Base-by-base conservation (phyloP, 2,329 filamentous ascomycete genomes). In the Fusarium solani-melongenae region DNA sequence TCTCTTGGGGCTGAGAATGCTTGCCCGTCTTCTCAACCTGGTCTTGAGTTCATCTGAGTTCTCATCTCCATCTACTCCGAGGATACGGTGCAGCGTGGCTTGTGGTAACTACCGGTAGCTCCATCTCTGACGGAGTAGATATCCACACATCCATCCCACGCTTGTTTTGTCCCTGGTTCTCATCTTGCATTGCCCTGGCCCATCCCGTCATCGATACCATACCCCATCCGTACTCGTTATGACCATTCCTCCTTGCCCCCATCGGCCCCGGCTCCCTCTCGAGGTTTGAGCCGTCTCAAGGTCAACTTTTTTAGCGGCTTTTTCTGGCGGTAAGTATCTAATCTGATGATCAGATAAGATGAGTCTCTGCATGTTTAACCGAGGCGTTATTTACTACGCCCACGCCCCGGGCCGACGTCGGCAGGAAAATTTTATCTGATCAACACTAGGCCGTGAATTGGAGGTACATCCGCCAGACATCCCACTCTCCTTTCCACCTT, bases 271-370 rank as follows among this genome's bases (percentile, higher is more conserved):
- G 31, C 20, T 34, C 22, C 39, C 29, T 61, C 41, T 49, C 33
- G 41, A 64, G 31, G 38, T 17, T 49, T 41, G 46, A 55, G 17
- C 46, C 36, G 46, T 29, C 27, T 31, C 20, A 22, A 56, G 24
- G 49, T 39, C 66, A 63, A 64, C n/a, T 22, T 66, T 51, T 69
- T 51, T 72, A 63, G 68, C 46, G 72, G 62, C 44, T 33, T 64
- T 56, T 70, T 64, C 49, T 72, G 24, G 65, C 36, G 38, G 46
- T 34, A 66, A 74, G 67, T 79, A 83, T 83, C 80, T 84, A 83
- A 84, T 84, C 82, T 82, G 83, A 84, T 84, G 74, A 84, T 84
- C 83, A 80, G 83, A 84, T 84, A 83, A 84, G 83, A 84, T 84
- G 78, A 75, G 64, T 39, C 53, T 62, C 71, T 51, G 51, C 46